Percentiles rank a stretch among this genome's conserved stretches.
Conservation (phyloP, 2,329 filamentous ascomycete genomes). For the Aspergillus novofumigatus region DNA sequence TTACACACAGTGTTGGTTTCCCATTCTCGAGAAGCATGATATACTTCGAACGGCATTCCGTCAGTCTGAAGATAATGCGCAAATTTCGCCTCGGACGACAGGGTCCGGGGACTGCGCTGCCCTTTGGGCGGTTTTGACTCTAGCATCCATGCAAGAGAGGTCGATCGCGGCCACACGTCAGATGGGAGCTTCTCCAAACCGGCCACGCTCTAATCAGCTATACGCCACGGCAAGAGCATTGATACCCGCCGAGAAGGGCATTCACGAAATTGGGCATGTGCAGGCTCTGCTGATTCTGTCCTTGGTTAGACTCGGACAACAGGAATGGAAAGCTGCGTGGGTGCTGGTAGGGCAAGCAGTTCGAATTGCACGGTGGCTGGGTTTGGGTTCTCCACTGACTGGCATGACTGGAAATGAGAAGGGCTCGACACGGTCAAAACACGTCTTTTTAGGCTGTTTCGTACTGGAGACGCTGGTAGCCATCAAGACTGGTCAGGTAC, state of each 20-base stretch:
- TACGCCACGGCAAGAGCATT: conserved; percentile 39
- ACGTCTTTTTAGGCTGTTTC: conserved; percentile 50
- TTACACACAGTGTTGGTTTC: conserved; percentile 73
- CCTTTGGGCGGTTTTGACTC: conserved; percentile 57
- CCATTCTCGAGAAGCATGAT: conserved; percentile 64
- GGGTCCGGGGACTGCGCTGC: conserved; percentile 50
- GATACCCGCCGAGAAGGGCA: conserved; percentile 48
- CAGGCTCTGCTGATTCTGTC: conserved; percentile 57
- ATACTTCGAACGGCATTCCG: conserved; percentile 51
- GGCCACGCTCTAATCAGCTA: conserved; percentile 34
- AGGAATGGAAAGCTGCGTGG: conserved; percentile 58
- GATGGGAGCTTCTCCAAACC: conserved; percentile 11
- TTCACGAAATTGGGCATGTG: conserved; percentile 49
- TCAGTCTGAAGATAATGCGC: conserved; percentile 26
- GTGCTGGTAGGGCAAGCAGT: conserved; percentile 62
- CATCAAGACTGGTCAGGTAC: conserved; percentile 41
- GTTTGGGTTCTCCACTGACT: conserved; percentile 24
- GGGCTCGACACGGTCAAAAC: conserved; percentile 36
- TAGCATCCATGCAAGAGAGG: conserved; percentile 54
- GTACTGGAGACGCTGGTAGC: conserved; percentile 52
- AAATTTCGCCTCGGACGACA: conserved; percentile 24
- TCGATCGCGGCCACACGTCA: conserved; percentile 25
- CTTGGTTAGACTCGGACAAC: conserved; percentile 59
- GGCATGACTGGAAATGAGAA: conserved; percentile 39
- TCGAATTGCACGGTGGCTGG: conserved; percentile 39